These are phyloP conservation scores for Volvox reticuliferus DNA, from an alignment of 139 green algal species.

Conservation along the genomic window DNA sequence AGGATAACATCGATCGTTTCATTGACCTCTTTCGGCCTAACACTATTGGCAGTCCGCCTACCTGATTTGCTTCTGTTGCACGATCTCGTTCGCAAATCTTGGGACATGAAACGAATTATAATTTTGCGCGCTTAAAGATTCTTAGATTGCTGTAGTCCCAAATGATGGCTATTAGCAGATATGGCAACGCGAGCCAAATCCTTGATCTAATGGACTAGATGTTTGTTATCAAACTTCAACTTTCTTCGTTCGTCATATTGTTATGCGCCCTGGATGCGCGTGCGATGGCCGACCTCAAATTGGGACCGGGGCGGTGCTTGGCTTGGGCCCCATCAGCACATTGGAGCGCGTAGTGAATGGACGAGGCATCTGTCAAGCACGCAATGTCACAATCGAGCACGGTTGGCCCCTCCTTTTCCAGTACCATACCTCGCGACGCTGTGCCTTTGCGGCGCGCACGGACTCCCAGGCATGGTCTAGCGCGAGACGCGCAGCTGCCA, in stretches of 20 bases:
- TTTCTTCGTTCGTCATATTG: neutral
- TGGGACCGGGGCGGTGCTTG: neutral
- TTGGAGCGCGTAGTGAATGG: neutral
- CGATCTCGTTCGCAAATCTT: too few relatives aligned
- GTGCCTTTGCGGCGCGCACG: neutral
- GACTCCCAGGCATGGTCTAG: neutral
- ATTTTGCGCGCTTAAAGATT: too few relatives aligned
- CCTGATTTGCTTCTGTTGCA: too few relatives aligned
- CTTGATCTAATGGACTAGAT: too few relatives aligned
- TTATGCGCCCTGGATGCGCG: neutral
- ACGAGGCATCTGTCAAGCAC: neutral
- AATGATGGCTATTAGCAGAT: too few relatives aligned
- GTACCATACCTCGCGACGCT: neutral
- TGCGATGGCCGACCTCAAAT: conserved; percentile 13
- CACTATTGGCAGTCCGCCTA: too few relatives aligned
- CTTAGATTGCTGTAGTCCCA: too few relatives aligned
- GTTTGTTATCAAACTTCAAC: neutral
- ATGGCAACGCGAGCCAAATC: too few relatives aligned
- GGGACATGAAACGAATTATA: too few relatives aligned
- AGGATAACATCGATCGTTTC: too few relatives aligned
- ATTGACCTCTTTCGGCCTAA: too few relatives aligned
- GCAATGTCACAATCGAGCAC: neutral
- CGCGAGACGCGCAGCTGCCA: neutral
- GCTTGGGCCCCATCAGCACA: neutral
- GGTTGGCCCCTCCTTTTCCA: neutral